Base-by-base conservation (phyloP, 2,329 filamentous ascomycete genomes). In the Grosmannia clavigera region DNA sequence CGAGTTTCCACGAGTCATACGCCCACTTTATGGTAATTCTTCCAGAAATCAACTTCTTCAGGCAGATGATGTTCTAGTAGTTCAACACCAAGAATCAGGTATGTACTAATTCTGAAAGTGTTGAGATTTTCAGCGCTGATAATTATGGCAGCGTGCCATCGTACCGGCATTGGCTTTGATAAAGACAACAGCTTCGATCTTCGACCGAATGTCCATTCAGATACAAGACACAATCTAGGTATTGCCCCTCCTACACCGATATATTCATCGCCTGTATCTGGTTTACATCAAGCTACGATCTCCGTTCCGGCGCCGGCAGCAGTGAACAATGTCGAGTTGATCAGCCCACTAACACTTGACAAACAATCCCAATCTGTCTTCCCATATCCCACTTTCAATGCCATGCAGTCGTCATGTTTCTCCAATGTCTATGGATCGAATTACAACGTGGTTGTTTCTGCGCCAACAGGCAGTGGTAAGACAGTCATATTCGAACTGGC, bases 381-480 rank as follows among this genome's bases (percentile, higher is more conserved):
- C 66, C 79, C 84, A 0, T 94, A 87, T 64, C 79, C 83, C 1
- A 71, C 87, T 0, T 90, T 95, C 74, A 95, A 95, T 68, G 88
- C 86, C 7, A 80, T 92, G 0, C 90, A 95, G 67, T 94, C 90
- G 0, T 90, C 86, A 68, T 90, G 86, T 66, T 94, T 92, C 65
- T 69, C 78, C 0, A 70, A 77, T 0, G 78, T 88, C 0, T 92
- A 88, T 68, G 74, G 78, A 6, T 82, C 81, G 0, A 81, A 85
- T 65, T 81, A 90, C 69, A 95, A 95, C 64, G 76, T 94, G 16
- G 87, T 94, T 0, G 76, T 95, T 16, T 86, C 89, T 1, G 86
- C 90, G 9, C 90, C 90, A 0, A 95, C 90, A 0, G 89, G 90
- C 10, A 92, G 89, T 69, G 90, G 90, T 2, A 95, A 95, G 70